Base-by-base conservation (phyloP, 2,329 filamentous ascomycete genomes). In the Lachnum nothofagi region DNA sequence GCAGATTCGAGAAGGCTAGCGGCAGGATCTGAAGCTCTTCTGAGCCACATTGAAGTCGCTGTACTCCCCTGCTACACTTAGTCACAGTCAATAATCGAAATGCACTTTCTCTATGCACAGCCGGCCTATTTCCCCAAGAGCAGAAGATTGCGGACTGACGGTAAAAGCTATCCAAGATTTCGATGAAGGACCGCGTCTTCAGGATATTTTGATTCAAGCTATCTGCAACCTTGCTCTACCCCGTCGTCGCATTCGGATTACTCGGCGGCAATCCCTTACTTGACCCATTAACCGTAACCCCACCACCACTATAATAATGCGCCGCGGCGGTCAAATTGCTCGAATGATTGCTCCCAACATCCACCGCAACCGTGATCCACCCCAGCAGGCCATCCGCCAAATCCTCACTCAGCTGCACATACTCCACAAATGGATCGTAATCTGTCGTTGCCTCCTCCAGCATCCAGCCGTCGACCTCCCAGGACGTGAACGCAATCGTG, bases 401-500 rank as follows among this genome's bases (percentile, higher is more conserved):
- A 27, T 45, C 24, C 4, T 50, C 48, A n/a, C 42, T 34, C 19
- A 50, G 14, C 39, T 48, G 46, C 3, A 48, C 46, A 33, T 48
- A 48, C 46, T 48, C 46, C 22, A 48, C 31, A 24, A 48, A 48
- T n/a, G 46, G 46, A 29, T 46, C 48, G 31, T 46, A 45, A 34
- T 46, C 48, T 20, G 25, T 46, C 23, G 35, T 46, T 14, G 38
- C 48, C 40, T 47, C 48, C 22, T 51, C 48, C 38, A 47, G 29
- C 43, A 42, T 40, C 43, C 43, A 47, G 2, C 48, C 44, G 29
- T 40, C 44, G 5, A 16, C 22, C 31, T 48, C 48, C 37, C 44
- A 47, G 8, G 22, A 29, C 12, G 46, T 49, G 33, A 25, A 49
- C 2, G 14, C 40, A 33, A 49, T 49, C 0, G 63, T 68, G 55